Evolutionary conservation across 768 basidiomycete genomes (phyloP), one percentile per base, ranked within the genome.

Genomic region (Agrocybe praecox): DNA sequence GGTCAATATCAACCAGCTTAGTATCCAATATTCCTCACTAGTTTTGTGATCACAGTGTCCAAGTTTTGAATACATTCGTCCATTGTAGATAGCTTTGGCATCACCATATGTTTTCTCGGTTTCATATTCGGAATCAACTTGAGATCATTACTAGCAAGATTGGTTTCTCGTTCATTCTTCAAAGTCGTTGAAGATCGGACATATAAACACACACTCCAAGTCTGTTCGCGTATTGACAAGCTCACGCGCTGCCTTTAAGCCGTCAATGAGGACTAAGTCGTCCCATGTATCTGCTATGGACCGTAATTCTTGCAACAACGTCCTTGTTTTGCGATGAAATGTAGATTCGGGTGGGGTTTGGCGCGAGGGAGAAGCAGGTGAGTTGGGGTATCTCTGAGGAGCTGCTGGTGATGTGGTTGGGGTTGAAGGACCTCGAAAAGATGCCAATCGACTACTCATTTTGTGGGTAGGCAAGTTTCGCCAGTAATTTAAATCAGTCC

Each of bases 181-280:
- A 29, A 51, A 5, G 17, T 12, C 33, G 29, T 23, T 23, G 43
- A 33, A 21, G 12, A 26, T 18, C 40, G 21, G 6, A 46, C 36
- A 40, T 40, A 40, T 40, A 46, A 54, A 52, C 44, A 76, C 87
- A 64, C 74, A 95, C 94, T 93, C 89, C 59, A 96, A 79, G 65
- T 93, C 90, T 15, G 94, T 96, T 18, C 90, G 80, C 17, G 89
- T 74, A 65, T 96, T 91, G 2, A 92, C 80, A 32, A 94, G 76
- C 52, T 77, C 83, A 57, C 81, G 86, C 8, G 82, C 84, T n/a
- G 89, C 83, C 62, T 86, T 91, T 36, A 93, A 72, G 8, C 94
- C 94, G 65, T 96, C 92, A 14, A 87, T 65, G 10, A 89, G 76
- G 1, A 94, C 85, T 44, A 95, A 76, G 62, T 94, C 89, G 61